Evolutionary conservation across 495 filamentous ascomycete species (phyloP).

Genomic region (Jackrogersella multiformis): DNA sequence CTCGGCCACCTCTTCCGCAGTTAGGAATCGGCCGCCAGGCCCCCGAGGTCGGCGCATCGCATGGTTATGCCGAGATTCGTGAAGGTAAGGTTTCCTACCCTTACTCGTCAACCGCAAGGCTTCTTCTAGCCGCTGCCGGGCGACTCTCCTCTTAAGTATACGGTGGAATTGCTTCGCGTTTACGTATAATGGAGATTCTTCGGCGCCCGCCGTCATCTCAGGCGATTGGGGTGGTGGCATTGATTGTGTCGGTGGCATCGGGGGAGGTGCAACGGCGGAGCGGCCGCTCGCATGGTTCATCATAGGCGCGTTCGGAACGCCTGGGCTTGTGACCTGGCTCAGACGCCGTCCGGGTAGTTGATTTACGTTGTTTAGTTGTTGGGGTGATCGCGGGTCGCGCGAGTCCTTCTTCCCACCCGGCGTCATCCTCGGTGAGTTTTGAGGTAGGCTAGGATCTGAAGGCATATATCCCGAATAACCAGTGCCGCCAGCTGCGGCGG

Average conservation of each 20-base stretch:
- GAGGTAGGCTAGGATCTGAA: constrained; percentile 63
- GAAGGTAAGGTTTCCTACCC: constrained; percentile 94
- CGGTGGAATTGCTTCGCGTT: constrained; percentile 99
- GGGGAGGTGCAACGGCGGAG: constrained; percentile 55
- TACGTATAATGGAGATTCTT: constrained; percentile 96
- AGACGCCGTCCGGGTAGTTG: constrained; percentile 61
- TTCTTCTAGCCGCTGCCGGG: constrained; percentile 92
- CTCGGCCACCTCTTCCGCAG: constrained; percentile 94
- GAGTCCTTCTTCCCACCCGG: constrained; percentile 65
- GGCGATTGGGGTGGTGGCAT: constrained; percentile 79
- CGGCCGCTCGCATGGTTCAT: constrained; percentile 61
- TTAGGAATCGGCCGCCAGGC: constrained; percentile 96
- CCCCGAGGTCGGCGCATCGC: constrained; percentile 96
- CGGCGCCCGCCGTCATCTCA: constrained; percentile 80
- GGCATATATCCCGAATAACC: constrained; percentile 64
- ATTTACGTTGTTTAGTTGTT: constrained; percentile 65
- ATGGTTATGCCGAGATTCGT: constrained; percentile 99
- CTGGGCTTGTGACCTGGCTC: constrained; percentile 72
- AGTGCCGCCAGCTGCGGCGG: constrained; percentile 70
- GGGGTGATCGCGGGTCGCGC: constrained; percentile 68
- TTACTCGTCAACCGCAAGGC: constrained; percentile 90
- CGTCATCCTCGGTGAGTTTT: constrained; percentile 68
- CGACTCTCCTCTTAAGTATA: constrained; percentile 92
- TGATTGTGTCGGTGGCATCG: constrained; percentile 56
- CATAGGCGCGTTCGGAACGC: constrained; percentile 65